These are phyloP conservation scores for Symbiodinium natans DNA, from an alignment of 73 alveolate genomes.

Conservation along the genomic window DNA sequence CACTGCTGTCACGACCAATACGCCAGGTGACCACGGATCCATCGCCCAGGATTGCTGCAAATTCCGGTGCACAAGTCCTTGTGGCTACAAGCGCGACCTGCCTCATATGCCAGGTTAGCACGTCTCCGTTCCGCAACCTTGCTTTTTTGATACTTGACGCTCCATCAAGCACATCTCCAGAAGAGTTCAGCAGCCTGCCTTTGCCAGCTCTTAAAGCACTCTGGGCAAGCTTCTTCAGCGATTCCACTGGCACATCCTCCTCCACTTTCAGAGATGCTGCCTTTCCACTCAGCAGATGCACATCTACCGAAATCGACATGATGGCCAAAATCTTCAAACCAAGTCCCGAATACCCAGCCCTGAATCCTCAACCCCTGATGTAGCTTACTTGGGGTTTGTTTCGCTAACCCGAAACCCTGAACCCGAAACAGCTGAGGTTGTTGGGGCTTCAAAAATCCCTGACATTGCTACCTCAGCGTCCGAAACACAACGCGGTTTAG, in stretches of 20 bases:
- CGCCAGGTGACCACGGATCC: not conserved
- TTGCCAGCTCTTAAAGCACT: not conserved
- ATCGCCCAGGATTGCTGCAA: not conserved
- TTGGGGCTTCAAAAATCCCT: too few relatives aligned
- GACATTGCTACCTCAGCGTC: too few relatives aligned
- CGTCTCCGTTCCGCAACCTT: not conserved
- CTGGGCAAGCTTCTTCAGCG: not conserved
- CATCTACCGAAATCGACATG: not conserved
- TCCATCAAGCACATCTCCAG: not conserved
- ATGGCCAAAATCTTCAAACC: too few relatives aligned
- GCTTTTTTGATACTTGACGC: not conserved
- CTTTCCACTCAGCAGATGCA: not conserved
- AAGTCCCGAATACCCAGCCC: too few relatives aligned
- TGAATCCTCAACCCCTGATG: too few relatives aligned
- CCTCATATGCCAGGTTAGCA: not conserved
- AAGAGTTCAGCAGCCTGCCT: not conserved
- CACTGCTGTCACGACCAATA: not conserved
- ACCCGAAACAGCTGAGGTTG: too few relatives aligned
- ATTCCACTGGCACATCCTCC: not conserved
- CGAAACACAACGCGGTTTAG: not conserved
- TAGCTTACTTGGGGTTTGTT: too few relatives aligned
- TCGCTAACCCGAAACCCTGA: too few relatives aligned
- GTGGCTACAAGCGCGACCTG: not conserved
- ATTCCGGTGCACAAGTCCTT: not conserved
- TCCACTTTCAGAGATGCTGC: not conserved